Evolutionary conservation across 2,329 filamentous ascomycete species (phyloP).

Genomic region (Balansia obtecta): DNA sequence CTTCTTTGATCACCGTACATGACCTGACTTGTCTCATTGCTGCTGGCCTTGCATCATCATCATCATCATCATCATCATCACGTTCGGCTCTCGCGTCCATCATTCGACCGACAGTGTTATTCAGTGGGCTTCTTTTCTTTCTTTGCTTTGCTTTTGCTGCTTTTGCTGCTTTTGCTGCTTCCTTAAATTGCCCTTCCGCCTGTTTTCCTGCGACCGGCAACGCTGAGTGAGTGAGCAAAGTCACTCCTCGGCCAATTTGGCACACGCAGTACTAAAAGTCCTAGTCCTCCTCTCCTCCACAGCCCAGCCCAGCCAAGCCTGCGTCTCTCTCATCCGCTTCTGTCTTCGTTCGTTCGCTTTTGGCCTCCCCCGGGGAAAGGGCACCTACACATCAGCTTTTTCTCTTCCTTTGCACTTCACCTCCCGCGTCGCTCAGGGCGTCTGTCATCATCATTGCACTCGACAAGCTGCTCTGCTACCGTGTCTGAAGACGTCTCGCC

Average conservation of each 20-base stretch:
- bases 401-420: conserved; percentile 2
- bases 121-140: neutral
- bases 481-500: neutral
- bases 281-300: too few relatives aligned
- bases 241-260: neutral
- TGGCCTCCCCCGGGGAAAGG: neutral
- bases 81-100: neutral
- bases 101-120: neutral
- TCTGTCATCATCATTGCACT: conserved; percentile 4
- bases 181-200: too few relatives aligned
- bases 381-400: neutral
- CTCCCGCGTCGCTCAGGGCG: neutral
- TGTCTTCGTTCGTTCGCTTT: neutral
- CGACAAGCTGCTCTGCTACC: neutral
- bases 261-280: neutral
- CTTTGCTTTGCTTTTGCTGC: too few relatives aligned
- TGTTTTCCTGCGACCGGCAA: neutral
- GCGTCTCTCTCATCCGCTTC: neutral
- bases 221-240: neutral
- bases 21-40: neutral
- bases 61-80: too few relatives aligned
- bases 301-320: neutral
- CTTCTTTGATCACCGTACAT: neutral
- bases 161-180: too few relatives aligned
- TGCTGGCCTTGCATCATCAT: too few relatives aligned